Evolutionary conservation across 2,329 filamentous ascomycete genomes (phyloP), one percentile per base, ranked within the genome.

Genomic region (Biscogniauxia mediterranea): DNA sequence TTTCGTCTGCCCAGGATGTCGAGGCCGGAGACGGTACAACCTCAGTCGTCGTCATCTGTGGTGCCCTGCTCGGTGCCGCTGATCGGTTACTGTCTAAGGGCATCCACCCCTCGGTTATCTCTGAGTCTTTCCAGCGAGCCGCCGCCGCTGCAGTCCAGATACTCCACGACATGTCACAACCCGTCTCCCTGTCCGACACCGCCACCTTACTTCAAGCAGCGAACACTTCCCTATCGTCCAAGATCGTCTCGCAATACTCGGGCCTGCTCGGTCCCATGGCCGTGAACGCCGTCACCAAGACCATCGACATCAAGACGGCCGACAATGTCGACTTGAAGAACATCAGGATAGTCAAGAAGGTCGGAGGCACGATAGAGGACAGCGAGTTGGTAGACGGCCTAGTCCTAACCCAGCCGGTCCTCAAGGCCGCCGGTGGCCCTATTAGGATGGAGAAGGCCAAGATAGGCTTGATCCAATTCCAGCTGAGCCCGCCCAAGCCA

Each of bases 1-100:
- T 99, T 65, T 96, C 94, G 72, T 92, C 95, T 69, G 95, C 95
- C 68, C 95, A 99, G 78, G 95, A 99, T 81, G 93, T 99, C 64
- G 95, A 99, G 79, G 95, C 95, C 66, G 95, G 95, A 80, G 95
- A 99, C 77, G 96, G 95, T 72, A 99, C 95, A 60, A 99, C 95
- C 42, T 98, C 94, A 3, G 95, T 99, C 25, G 95, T 99, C 28
- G 95, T 99, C 68, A 97, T 99, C 79, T 95, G 92, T 70, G 96
- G 95, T 74, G 96, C 92, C 80, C 83, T 99, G 70, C 85, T 99
- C 54, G 94, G 92, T 70, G 95, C 95, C 57, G 95, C 95, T 65
- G 95, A 99, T 81, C 86, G 91, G 74, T 83, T 99, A 77, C 83
- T 99, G 69, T 83, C 82, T 72, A 99, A 98, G 84, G 91, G 92